These are phyloP conservation scores for Breynia disticha DNA, from an alignment of 441 rosid genomes.

Conservation along the genomic window DNA sequence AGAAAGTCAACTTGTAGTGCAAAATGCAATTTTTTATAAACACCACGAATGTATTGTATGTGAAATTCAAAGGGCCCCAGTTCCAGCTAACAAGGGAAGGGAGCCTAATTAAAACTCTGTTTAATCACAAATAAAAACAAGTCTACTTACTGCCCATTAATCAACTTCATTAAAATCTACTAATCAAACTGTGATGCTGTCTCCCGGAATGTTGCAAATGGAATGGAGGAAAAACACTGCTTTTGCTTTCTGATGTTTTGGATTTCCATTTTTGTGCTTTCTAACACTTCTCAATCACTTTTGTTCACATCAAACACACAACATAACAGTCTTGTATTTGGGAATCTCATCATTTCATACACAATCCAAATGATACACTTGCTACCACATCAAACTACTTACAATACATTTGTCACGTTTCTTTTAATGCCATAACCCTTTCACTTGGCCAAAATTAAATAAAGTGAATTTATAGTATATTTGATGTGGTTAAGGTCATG, in stretches of 20 bases:
- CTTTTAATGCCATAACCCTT: too few species aligned
- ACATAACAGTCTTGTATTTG: too few species aligned
- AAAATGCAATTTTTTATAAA: neutral
- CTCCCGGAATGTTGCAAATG: neutral
- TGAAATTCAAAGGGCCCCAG: neutral
- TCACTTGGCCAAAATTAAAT: too few species aligned
- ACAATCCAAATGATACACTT: too few species aligned
- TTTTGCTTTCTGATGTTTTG: conserved; percentile 5
- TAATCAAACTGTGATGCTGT: neutral
- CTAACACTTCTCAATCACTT: conserved; percentile 10
- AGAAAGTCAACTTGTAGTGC: conserved; percentile 23
- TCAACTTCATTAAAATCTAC: neutral
- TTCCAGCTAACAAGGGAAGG: too few species aligned
- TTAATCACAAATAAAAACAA: neutral
- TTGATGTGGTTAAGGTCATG: too few species aligned
- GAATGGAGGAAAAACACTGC: conserved; percentile 5
- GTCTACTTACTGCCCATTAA: neutral
- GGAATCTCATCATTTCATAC: too few species aligned
- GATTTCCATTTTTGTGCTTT: conserved; percentile 14
- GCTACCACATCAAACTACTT: too few species aligned
- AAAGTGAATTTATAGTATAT: too few species aligned
- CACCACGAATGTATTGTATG: neutral
- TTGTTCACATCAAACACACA: neutral
- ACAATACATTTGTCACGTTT: too few species aligned
- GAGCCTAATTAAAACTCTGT: conserved; percentile 10